These are phyloP conservation scores for Smithsoniella earleae DNA, from an alignment of 163 green algal genomes.

Conservation along the genomic window DNA sequence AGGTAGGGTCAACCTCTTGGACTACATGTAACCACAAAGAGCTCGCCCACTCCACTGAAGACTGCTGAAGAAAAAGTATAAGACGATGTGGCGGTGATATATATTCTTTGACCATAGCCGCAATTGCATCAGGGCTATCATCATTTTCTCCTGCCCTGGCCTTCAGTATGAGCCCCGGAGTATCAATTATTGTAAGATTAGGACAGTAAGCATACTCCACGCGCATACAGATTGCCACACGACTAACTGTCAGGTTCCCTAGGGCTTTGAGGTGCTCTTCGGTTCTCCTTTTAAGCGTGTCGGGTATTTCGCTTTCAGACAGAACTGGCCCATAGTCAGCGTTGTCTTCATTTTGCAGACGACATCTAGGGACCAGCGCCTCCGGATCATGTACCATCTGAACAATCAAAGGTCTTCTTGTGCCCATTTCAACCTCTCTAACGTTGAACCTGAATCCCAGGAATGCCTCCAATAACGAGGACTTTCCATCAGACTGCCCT, in stretches of 20 bases:
- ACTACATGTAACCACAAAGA: slow-evolving; percentile 84
- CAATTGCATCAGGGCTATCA: slow-evolving; percentile 80
- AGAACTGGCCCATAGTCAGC: slow-evolving; percentile 74
- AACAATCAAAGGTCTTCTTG: slow-evolving; percentile 68
- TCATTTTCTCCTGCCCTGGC: slow-evolving; percentile 71
- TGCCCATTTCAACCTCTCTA: slow-evolving; percentile 87
- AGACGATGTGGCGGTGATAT: slow-evolving; percentile 69
- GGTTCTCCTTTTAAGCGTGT: slow-evolving; percentile 72
- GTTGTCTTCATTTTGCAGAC: slow-evolving; percentile 78
- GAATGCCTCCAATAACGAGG: slow-evolving; percentile 80
- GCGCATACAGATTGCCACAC: slow-evolving; percentile 87
- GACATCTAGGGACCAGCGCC: slow-evolving; percentile 62
- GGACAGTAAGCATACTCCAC: slow-evolving; percentile 79
- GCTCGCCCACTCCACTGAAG: slow-evolving; percentile 84
- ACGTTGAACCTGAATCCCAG: slow-evolving; percentile 85
- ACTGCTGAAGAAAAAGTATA: slow-evolving; percentile 94
- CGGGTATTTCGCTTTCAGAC: slow-evolving; percentile 64
- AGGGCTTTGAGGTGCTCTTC: slow-evolving; percentile 67
- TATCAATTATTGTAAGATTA: slow-evolving; percentile 96
- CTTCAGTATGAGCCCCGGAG: slow-evolving; percentile 90
- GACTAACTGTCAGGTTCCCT: slow-evolving; percentile 60
- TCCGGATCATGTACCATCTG: slow-evolving; percentile 83
- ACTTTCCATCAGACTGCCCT: slow-evolving; percentile 84
- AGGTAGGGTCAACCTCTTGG: slow-evolving; percentile 65
- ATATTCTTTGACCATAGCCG: slow-evolving; percentile 85